These are phyloP conservation scores for Penicillium psychrosexuale DNA, from an alignment of 2,329 filamentous ascomycete genomes.

Conservation along the genomic window DNA sequence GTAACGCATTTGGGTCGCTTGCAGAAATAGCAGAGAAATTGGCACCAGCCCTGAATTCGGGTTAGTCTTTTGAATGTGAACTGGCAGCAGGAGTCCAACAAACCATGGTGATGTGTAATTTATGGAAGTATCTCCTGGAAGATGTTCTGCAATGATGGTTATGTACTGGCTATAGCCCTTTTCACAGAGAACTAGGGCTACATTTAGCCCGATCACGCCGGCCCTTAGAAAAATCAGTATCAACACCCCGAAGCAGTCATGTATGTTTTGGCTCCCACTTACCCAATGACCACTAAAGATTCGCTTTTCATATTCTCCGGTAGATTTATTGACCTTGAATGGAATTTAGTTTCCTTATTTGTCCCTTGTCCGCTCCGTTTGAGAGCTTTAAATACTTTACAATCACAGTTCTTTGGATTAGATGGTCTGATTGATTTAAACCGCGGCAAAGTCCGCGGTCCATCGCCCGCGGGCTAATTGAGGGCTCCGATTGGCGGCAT, in stretches of 20 bases:
- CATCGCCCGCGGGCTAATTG: not conserved
- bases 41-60: constrained; percentile 38
- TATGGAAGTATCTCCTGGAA: constrained; percentile 41
- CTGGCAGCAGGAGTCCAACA: constrained; percentile 6
- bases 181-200: constrained; percentile 2
- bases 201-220: constrained; percentile 4
- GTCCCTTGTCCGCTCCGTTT: not conserved
- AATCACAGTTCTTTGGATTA: not conserved
- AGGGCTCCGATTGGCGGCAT: not conserved
- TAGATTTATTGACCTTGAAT: not conserved
- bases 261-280: not conserved
- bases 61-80: not conserved
- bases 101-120: constrained; percentile 46
- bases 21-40: constrained; percentile 49
- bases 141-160: constrained; percentile 43
- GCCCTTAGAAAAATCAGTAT: not conserved
- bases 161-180: not conserved
- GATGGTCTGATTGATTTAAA: not conserved
- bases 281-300: constrained; percentile 4
- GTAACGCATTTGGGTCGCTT: constrained; percentile 41
- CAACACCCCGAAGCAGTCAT: not conserved
- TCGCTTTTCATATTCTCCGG: constrained; percentile 1
- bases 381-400: not conserved
- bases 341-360: not conserved
- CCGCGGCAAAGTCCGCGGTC: constrained; percentile 4